phyloP scores from a whole-genome alignment of 768 basidiomycete species.

The Paxillus involutus region DNA sequence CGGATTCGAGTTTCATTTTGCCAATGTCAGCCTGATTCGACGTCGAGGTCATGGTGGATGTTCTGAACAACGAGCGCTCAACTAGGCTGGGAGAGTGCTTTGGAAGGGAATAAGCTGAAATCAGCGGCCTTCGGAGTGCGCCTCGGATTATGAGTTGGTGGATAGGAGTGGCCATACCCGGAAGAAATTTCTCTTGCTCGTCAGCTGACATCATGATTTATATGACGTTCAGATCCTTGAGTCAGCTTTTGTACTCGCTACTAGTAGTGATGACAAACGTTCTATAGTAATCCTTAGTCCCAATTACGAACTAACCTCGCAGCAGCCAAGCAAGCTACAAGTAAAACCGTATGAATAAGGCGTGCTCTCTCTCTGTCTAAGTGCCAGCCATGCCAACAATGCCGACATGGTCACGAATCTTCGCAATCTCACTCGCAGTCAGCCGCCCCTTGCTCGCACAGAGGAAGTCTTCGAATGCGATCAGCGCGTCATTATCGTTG shows the following conservation, averaged over 20 bases:
- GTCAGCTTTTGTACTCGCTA: conserved; percentile 4
- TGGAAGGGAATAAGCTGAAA: neutral
- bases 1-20: conserved; percentile 50
- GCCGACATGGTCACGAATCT: conserved; percentile 86
- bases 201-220: neutral
- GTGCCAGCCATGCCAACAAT: conserved; percentile 88
- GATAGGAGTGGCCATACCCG: conserved; percentile 13
- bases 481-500: conserved; percentile 59
- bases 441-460: conserved; percentile 77
- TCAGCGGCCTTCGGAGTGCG: conserved; percentile 7
- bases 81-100: neutral
- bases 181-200: conserved; percentile 8
- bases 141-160: conserved; percentile 8
- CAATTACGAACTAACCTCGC: neutral
- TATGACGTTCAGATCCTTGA: neutral
- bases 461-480: conserved; percentile 87
- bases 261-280: conserved; percentile 10
- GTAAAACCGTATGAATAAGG: neutral
- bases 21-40: conserved; percentile 50
- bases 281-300: conserved; percentile 10
- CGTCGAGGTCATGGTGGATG: conserved; percentile 28
- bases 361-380: conserved; percentile 29
- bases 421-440: conserved; percentile 85
- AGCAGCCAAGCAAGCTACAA: neutral
- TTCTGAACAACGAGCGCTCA: neutral